Evolutionary conservation across 2,329 filamentous ascomycete genomes (phyloP), one percentile per base, ranked within the genome.

Genomic region (Trichoderma atrobrunneum): DNA sequence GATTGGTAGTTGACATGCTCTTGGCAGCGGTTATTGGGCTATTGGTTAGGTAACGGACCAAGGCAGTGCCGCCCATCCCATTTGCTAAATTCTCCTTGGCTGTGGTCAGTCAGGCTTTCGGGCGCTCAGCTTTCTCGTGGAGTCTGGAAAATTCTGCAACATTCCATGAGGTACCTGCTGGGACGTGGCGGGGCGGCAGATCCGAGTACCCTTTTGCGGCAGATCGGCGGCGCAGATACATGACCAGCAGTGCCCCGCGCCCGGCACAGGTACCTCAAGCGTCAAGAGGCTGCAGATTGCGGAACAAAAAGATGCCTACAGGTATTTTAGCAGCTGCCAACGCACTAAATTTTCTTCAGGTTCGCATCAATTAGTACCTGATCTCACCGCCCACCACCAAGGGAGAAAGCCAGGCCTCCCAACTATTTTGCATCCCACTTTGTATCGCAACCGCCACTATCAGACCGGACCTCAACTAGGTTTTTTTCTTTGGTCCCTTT

Each of bases 101-200:
- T 54, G 48, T 54, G 48, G 48, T 67, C 24, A 59, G 54, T 34
- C 65, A 43, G 39, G 39, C 39, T 43, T 43, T 68, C 18, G 14
- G 65, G 36, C 34, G 54, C 54, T 32, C 57, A 60, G 28, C 57
- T 60, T 60, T 66, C 54, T 71, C 66, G 74, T 63, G 64, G 48
- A 36, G 61, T 77, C 75, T 76, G 72, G 76, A 77, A 77, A 76
- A 76, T 77, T 78, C 77, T 77, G 66, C 72, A 71, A 54, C 71
- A 66, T 78, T 78, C 76, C 70, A 77, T 63, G 64, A 18, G 69
- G 66, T 72, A 73, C 75, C 66, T 74, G 56, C 21, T 24, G n/a
- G 12, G 18, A 12, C 14, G 72, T 73, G 74, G 74, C 73, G 73
- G 76, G 75, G 75, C 72, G 60, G 12, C 43, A 56, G n/a, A 8